These are phyloP conservation scores for Phoenix dactylifera DNA, from an alignment of 176 grass and related monocot species.

Conservation along the genomic window DNA sequence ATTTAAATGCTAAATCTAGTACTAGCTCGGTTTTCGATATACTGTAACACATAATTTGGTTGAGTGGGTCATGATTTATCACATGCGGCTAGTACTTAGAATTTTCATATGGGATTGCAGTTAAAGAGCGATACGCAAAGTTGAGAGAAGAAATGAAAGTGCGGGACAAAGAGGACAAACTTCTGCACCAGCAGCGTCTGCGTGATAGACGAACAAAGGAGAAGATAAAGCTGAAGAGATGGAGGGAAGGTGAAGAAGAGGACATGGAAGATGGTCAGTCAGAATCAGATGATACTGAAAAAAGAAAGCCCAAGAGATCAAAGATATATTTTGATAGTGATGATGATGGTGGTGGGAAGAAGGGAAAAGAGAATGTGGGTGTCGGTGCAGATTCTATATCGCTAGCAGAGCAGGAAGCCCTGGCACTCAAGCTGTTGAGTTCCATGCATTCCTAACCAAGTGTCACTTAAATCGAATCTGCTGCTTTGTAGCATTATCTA, in stretches of 20 bases:
- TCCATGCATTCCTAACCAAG: slow-evolving; percentile 47
- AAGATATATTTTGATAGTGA: slow-evolving; percentile 60
- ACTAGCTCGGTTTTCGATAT: too few relatives aligned
- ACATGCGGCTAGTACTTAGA: too few relatives aligned
- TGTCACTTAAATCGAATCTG: too few relatives aligned
- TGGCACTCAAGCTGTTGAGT: slow-evolving; percentile 71
- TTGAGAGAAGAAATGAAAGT: slow-evolving; percentile 63
- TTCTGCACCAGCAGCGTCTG: slow-evolving; percentile 46
- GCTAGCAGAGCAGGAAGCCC: slow-evolving; percentile 63
- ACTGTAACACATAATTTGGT: too few relatives aligned
- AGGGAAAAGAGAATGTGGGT: neutral
- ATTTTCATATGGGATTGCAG: slow-evolving; percentile 14
- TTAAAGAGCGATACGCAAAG: slow-evolving; percentile 58
- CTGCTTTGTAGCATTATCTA: too few relatives aligned
- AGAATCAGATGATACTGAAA: slow-evolving; percentile 30
- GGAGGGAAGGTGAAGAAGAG: slow-evolving; percentile 46
- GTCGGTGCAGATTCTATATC: slow-evolving; percentile 9
- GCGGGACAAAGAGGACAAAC: slow-evolving; percentile 85
- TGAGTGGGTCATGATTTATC: too few relatives aligned
- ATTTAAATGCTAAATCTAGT: too few relatives aligned
- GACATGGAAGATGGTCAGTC: slow-evolving; percentile 32
- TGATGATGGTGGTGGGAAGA: slow-evolving; percentile 9
- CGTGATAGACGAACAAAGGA: slow-evolving; percentile 61
- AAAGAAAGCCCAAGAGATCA: slow-evolving; percentile 24
- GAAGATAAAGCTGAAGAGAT: slow-evolving; percentile 75